Evolutionary conservation across 352 stramenopile species (phyloP), one percentile per base, ranked within the genome.

Genomic region (Phytophthora rubi): DNA sequence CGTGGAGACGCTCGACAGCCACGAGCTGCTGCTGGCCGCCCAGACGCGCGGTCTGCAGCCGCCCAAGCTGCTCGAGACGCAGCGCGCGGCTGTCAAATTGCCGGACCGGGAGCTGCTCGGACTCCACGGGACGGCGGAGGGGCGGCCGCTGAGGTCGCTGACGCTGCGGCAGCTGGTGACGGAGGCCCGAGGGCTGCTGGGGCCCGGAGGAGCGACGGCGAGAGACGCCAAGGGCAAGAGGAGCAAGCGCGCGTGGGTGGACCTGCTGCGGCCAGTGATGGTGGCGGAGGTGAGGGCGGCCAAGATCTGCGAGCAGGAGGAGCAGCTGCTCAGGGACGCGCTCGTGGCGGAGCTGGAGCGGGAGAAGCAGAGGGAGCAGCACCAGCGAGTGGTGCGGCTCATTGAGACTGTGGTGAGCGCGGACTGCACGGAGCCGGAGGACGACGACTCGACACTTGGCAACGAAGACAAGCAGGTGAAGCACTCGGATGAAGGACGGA

Each of bases 91-190:
- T 23, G 73, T 93, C n/a, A 88, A 88, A 28, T 76, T 80, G 1
- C 54, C 73, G 2, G 83, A 90, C 39, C 71, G 80, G 26, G 81
- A 90, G 21, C 59, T 93, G 12, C 51, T 89, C 44, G 83, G 77
- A 21, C 60, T 83, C n/a, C 75, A 85, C 48, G 83, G 78, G 0
- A 81, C 80, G 6, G 80, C 74, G 3, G 52, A 76, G 2, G 83
- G 85, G 23, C 80, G 81, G 58, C 77, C 77, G 48, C 73, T 93
- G 47, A 80, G 80, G 60, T 71, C 79, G 57, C 60, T 93, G 30
- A 91, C 83, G 35, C 68, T 91, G 35, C 78, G 80, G 35, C 83
- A 93, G 28, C 59, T 91, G n/a, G 72, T 89, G 48, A 79, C 71
- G 18, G 85, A 93, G 54, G 74, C 64, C 6, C 69, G 82, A 18